phyloP scores from a whole-genome alignment of 192 early-diverging fungal species.

The Coemansia erecta region DNA sequence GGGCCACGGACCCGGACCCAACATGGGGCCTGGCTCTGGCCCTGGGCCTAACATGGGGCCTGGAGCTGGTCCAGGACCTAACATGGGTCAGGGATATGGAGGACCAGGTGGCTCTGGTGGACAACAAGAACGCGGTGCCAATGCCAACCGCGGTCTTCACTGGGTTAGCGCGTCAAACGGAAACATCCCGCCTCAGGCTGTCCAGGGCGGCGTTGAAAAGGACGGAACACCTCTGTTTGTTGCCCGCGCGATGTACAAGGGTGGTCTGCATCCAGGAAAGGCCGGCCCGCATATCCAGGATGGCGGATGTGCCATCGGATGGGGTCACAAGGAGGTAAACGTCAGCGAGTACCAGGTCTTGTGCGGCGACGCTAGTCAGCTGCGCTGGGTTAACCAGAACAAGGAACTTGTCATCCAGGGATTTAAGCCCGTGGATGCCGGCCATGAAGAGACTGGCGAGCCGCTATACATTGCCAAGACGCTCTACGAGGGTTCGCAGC shows the following conservation, averaged over 20 bases:
- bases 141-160: conserved; percentile 18
- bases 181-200: conserved; percentile 52
- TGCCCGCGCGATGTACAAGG: conserved; percentile 55
- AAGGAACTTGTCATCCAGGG: conserved; percentile 45
- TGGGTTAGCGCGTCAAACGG: conserved; percentile 45
- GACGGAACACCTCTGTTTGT: conserved; percentile 61
- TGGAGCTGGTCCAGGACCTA: not conserved
- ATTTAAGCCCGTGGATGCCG: conserved; percentile 36
- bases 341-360: conserved; percentile 59
- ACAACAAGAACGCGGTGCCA: not conserved
- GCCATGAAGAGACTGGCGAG: conserved; percentile 50
- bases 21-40: not conserved
- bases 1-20: conserved; percentile 1
- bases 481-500: conserved; percentile 47
- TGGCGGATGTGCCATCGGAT: conserved; percentile 55
- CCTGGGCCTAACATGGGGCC: not conserved
- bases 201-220: conserved; percentile 59
- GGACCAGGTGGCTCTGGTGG: not conserved
- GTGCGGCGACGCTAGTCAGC: conserved; percentile 57
- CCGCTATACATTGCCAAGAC: conserved; percentile 54
- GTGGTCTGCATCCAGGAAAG: conserved; percentile 54
- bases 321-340: conserved; percentile 56
- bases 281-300: conserved; percentile 47
- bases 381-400: conserved; percentile 55
- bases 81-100: conserved; percentile 6